Evolutionary conservation across 2,329 filamentous ascomycete genomes (phyloP).

Genomic region (Calonectria multiphialidica): DNA sequence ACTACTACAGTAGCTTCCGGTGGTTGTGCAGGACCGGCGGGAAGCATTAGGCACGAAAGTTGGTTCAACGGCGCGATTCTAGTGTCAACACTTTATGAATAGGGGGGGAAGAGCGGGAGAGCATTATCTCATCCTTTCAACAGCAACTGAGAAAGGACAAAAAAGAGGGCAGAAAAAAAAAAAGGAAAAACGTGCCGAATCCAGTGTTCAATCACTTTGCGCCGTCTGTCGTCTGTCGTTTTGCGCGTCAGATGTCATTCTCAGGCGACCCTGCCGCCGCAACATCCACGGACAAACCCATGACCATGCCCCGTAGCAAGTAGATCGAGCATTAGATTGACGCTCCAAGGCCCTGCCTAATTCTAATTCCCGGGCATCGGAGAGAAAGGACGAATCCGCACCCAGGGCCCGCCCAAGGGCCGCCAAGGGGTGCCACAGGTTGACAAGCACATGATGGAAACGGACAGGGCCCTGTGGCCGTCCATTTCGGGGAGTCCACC

Average conservation of each 20-base stretch:
- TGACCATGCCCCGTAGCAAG: neutral
- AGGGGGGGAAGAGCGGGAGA: neutral
- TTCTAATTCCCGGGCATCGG: neutral
- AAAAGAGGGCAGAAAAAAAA: neutral
- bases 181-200: neutral
- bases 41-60: neutral
- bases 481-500: neutral
- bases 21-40: constrained; percentile 1
- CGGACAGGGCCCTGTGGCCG: neutral
- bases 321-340: neutral
- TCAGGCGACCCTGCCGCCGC: constrained; percentile 8
- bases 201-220: neutral
- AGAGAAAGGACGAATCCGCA: neutral
- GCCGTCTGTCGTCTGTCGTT: neutral
- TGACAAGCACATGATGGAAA: constrained; percentile 3
- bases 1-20: neutral
- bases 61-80: neutral
- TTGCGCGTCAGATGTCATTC: neutral
- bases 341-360: neutral
- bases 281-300: neutral
- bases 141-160: neutral
- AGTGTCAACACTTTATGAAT: neutral
- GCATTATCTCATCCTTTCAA: neutral
- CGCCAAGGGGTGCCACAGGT: neutral
- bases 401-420: no score